These are phyloP conservation scores for Candida maesae DNA, from an alignment of 805 yeast genomes.

Conservation along the genomic window DNA sequence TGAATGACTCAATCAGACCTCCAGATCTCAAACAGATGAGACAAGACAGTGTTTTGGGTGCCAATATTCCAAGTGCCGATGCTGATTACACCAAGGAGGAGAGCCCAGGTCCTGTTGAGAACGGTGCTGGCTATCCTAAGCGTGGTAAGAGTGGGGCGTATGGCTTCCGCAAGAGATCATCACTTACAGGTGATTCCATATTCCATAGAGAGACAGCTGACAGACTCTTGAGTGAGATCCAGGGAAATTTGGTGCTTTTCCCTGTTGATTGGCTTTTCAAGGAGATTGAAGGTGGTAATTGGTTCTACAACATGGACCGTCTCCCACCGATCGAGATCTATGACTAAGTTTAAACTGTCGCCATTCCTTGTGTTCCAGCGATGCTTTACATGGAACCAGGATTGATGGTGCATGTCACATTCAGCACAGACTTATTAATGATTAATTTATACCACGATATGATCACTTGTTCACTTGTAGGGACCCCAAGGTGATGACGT, in stretches of 20 bases:
- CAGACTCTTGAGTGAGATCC: conserved; percentile 61
- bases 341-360: too few relatives aligned
- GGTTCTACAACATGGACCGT: conserved; percentile 93
- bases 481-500: too few relatives aligned
- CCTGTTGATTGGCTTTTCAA: conserved; percentile 87
- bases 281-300: conserved; percentile 87
- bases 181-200: conserved; percentile 42
- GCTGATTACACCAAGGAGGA: not conserved
- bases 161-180: conserved; percentile 29
- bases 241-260: conserved; percentile 87
- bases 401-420: too few relatives aligned
- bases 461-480: too few relatives aligned
- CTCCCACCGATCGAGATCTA: conserved; percentile 94
- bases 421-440: too few relatives aligned
- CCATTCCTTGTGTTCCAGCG: too few relatives aligned
- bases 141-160: conserved; percentile 38
- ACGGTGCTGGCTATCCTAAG: conserved; percentile 14
- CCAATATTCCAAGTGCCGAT: conserved; percentile 1
- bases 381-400: too few relatives aligned
- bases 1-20: conserved; percentile 12
- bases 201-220: conserved; percentile 77
- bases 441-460: too few relatives aligned
- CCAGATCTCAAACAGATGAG: conserved; percentile 10
- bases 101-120: not conserved
- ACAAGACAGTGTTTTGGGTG: conserved; percentile 13